Percentiles rank a stretch among this genome's conserved stretches.
Evolutionary conservation across 441 rosid genomes (phyloP).

Genomic region (Breynia disticha): DNA sequence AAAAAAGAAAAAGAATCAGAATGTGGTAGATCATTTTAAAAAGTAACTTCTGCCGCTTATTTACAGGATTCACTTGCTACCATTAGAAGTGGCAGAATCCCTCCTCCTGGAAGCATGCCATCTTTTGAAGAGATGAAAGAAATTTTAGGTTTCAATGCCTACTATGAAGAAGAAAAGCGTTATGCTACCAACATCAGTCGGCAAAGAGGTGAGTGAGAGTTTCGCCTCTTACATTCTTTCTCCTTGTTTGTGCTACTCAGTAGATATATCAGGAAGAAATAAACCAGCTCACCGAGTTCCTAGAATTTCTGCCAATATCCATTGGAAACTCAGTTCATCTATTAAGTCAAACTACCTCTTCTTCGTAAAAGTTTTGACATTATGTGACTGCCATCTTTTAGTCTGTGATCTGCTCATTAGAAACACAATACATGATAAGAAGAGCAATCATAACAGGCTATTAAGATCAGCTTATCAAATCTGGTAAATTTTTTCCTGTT

Average conservation of each 20-base stretch:
- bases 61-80: conserved; percentile 69
- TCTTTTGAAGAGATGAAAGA: conserved; percentile 72
- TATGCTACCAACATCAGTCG: conserved; percentile 37
- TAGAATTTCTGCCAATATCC: no score
- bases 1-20: not conserved
- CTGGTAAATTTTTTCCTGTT: no score
- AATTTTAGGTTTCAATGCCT: conserved; percentile 57
- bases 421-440: no score
- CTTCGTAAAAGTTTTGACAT: no score
- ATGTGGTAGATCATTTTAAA: not conserved
- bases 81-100: conserved; percentile 80
- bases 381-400: no score
- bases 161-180: conserved; percentile 73
- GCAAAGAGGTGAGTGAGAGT: conserved; percentile 47
- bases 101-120: conserved; percentile 91
- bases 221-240: not conserved
- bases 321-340: no score
- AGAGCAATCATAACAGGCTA: no score
- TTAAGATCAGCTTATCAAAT: no score
- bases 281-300: no score
- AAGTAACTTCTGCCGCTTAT: not conserved
- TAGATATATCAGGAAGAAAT: not conserved
- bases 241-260: not conserved
- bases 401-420: no score
- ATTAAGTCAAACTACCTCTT: no score